These are phyloP conservation scores for Erysimum cheiranthoides DNA, from an alignment of 345 rosid species.

Conservation along the genomic window DNA sequence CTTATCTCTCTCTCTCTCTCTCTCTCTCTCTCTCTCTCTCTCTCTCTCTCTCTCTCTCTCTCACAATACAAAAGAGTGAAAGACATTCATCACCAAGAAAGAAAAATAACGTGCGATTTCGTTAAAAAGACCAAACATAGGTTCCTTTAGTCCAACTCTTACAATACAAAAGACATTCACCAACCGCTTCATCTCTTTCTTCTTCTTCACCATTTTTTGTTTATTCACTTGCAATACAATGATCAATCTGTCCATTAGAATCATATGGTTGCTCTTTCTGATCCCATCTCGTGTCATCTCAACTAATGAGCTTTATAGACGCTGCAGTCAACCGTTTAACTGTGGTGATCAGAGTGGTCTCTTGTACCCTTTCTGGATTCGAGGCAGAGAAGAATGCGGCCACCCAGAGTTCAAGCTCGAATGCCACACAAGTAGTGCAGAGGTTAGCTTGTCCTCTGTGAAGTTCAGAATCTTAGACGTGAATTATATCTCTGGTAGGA, in stretches of 20 bases:
- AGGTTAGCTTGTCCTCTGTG: slow-evolving; percentile 29
- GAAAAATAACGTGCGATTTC: too few species aligned
- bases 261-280: neutral
- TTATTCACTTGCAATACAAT: neutral
- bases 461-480: slow-evolving; percentile 41
- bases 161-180: neutral
- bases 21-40: too few species aligned
- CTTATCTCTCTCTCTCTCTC: too few species aligned
- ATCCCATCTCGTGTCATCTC: slow-evolving; percentile 15
- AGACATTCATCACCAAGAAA: too few species aligned
- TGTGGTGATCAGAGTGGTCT: slow-evolving; percentile 26
- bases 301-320: neutral
- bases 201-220: neutral
- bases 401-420: slow-evolving; percentile 40
- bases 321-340: slow-evolving; percentile 15
- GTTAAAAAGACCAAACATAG: too few species aligned
- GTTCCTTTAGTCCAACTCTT: too few species aligned
- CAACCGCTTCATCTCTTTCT: neutral
- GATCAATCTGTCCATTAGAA: neutral
- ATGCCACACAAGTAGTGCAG: neutral
- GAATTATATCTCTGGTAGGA: neutral
- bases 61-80: too few species aligned
- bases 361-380: slow-evolving; percentile 43
- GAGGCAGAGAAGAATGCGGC: slow-evolving; percentile 41
- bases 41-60: too few species aligned